These are phyloP conservation scores for Neckera pumila DNA, from an alignment of 225 moss, liverwort and hornwort genomes.

Conservation along the genomic window DNA sequence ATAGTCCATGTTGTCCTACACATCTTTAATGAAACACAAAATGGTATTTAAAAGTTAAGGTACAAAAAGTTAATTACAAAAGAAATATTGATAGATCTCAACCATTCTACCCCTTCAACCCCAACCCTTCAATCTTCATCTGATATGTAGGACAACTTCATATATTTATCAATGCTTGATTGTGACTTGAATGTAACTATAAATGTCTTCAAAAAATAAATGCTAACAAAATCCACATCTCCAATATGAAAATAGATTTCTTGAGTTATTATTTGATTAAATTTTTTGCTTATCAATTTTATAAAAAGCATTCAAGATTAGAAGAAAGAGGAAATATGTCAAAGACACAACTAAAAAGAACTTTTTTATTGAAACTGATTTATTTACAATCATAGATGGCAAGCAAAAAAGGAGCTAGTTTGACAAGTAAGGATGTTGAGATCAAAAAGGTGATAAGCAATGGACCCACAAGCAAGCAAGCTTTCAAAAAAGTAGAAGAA, in stretches of 20 bases:
- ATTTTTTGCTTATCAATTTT: not conserved
- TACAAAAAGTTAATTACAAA: not conserved
- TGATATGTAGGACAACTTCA: not conserved
- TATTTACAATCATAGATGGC: conserved; percentile 23
- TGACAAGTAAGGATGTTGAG: not conserved
- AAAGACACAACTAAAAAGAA: not conserved
- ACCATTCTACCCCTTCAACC: conserved; percentile 15
- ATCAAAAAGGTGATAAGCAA: not conserved
- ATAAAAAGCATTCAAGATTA: not conserved
- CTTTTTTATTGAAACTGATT: not conserved
- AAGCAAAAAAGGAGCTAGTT: not conserved
- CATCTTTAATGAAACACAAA: not conserved
- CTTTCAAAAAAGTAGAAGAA: conserved; percentile 33
- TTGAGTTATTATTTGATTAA: not conserved
- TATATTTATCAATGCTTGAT: not conserved
- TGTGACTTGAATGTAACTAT: not conserved
- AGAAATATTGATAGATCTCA: not conserved
- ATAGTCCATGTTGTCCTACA: not conserved
- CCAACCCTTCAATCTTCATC: not conserved
- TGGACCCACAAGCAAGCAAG: conserved; percentile 20
- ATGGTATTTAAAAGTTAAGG: not conserved
- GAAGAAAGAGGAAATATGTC: not conserved
- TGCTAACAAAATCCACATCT: not conserved
- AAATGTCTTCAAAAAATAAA: not conserved
- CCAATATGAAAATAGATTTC: not conserved